Evolutionary conservation across 768 basidiomycete species (phyloP).

Genomic region (Cyclocybe cylindracea): DNA sequence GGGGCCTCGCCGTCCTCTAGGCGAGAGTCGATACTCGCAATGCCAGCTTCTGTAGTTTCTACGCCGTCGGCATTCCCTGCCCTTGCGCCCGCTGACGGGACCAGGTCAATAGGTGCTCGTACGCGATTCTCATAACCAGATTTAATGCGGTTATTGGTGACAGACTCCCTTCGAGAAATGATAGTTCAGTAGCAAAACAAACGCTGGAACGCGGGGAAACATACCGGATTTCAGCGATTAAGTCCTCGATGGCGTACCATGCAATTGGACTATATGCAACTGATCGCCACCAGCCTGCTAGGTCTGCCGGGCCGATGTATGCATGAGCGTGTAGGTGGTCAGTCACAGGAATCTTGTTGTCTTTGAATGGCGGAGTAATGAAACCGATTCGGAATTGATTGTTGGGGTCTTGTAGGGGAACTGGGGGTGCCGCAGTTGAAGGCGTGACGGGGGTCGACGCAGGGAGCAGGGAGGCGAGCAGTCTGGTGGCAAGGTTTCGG

Average conservation of each 20-base stretch:
- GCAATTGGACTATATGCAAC: slow-evolving; percentile 67
- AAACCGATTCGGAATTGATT: slow-evolving; percentile 66
- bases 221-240: slow-evolving; percentile 81
- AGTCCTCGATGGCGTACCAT: slow-evolving; percentile 77
- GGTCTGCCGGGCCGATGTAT: slow-evolving; percentile 64
- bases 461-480: slow-evolving; percentile 50
- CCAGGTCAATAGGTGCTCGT: slow-evolving; percentile 68
- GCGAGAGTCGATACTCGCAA: slow-evolving; percentile 45
- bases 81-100: slow-evolving; percentile 72
- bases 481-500: slow-evolving; percentile 55
- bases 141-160: slow-evolving; percentile 83
- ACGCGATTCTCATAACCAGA: slow-evolving; percentile 65
- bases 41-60: slow-evolving; percentile 56
- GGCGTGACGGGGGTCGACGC: slow-evolving; percentile 37
- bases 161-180: slow-evolving; percentile 61
- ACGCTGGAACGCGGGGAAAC: background rate
- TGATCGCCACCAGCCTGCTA: slow-evolving; percentile 72
- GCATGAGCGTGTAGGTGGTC: slow-evolving; percentile 82
- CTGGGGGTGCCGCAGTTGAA: slow-evolving; percentile 30
- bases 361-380: slow-evolving; percentile 77
- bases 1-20: slow-evolving; percentile 41
- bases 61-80: slow-evolving; percentile 63
- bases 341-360: slow-evolving; percentile 76
- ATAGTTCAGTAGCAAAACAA: slow-evolving; percentile 3
- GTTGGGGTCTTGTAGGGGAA: slow-evolving; percentile 31